Conservation (phyloP, 2,329 filamentous ascomycete species). For the Eutypa lata region DNA sequence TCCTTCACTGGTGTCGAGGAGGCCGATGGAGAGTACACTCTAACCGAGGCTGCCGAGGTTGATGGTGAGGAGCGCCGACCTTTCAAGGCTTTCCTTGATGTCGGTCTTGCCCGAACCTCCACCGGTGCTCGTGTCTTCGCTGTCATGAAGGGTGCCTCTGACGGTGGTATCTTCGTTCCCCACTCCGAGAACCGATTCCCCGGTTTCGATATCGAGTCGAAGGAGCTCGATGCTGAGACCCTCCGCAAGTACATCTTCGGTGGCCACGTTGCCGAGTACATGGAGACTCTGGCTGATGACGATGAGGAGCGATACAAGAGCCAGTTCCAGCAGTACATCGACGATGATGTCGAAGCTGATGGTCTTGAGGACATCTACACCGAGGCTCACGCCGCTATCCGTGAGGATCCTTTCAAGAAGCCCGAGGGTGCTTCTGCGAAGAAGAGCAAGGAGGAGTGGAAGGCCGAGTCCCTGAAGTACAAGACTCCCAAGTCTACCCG, state of each 20-base stretch:
- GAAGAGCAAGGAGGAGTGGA: slow-evolving; percentile 98
- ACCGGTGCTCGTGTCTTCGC: slow-evolving; percentile 98
- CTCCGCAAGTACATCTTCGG: slow-evolving; percentile 99
- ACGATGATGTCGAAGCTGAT: slow-evolving; percentile 94
- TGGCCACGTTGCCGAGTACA: slow-evolving; percentile 99
- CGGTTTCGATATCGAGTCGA: slow-evolving; percentile 92
- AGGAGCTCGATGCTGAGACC: slow-evolving; percentile 96
- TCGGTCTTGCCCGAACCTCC: slow-evolving; percentile 94
- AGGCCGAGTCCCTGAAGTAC: slow-evolving; percentile 93
- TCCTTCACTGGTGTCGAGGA: slow-evolving; percentile 95
- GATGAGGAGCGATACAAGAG: slow-evolving; percentile 99
- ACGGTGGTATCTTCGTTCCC: slow-evolving; percentile 93
- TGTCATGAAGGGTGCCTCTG: slow-evolving; percentile 99
- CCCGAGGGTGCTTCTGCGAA: slow-evolving; percentile 68
- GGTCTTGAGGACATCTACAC: slow-evolving; percentile 94
- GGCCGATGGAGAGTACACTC: slow-evolving; percentile 89
- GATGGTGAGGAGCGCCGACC: slow-evolving; percentile 92
- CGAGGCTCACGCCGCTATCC: slow-evolving; percentile 94
- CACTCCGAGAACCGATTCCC: slow-evolving; percentile 99
- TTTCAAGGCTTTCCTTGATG: slow-evolving; percentile 99
- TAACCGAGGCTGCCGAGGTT: slow-evolving; percentile 91
- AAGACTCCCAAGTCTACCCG: slow-evolving; percentile 72
- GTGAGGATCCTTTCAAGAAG: slow-evolving; percentile 98
- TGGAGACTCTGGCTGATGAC: slow-evolving; percentile 99
- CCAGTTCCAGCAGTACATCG: slow-evolving; percentile 97